Conservation (phyloP, 257 asterid species). For the Scutellaria galericulata region DNA sequence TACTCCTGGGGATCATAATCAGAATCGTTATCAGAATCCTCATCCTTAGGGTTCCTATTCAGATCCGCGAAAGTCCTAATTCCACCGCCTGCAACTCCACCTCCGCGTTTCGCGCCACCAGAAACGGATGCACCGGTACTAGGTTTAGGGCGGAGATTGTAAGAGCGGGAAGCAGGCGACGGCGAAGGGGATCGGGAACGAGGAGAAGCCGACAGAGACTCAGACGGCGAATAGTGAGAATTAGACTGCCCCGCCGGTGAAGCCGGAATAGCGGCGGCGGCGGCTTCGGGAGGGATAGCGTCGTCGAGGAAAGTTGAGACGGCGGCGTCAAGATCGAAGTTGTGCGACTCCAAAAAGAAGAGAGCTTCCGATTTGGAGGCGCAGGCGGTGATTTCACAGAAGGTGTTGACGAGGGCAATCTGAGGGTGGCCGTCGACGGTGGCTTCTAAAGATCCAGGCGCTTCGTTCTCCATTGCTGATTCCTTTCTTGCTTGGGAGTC, state of each 20-base stretch:
- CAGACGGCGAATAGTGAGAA: conserved; percentile 51
- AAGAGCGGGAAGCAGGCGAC: conserved; percentile 46
- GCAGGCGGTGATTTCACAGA: conserved; percentile 75
- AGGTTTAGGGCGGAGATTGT: conserved; percentile 52
- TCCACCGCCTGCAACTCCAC: conserved; percentile 41
- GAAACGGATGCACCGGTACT: conserved; percentile 37
- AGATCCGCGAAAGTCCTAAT: conserved; percentile 73
- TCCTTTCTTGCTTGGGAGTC: conserved; percentile 23
- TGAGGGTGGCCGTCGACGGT: conserved; percentile 45
- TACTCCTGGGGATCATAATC: conserved; percentile 80
- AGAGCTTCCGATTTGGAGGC: conserved; percentile 71
- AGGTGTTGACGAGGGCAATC: conserved; percentile 54
- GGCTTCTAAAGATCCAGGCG: conserved; percentile 41
- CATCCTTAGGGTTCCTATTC: conserved; percentile 52
- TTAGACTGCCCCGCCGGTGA: conserved; percentile 40
- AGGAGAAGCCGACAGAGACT: conserved; percentile 44
- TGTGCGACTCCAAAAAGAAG: conserved; percentile 83
- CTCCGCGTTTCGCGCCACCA: conserved; percentile 42
- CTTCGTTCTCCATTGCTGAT: conserved; percentile 45
- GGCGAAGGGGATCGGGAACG: conserved; percentile 62
- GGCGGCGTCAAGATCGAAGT: conserved; percentile 84
- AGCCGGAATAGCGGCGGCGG: conserved; percentile 23
- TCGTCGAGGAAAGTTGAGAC: conserved; percentile 79
- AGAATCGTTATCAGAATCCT: conserved; percentile 66
- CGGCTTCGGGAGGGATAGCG: conserved; percentile 36